A percentile compares a stretch with the other conserved stretches of the same genome.
These are phyloP conservation scores for Metschnikowia lachancei DNA, from an alignment of 805 yeast genomes.

Conservation along the genomic window DNA sequence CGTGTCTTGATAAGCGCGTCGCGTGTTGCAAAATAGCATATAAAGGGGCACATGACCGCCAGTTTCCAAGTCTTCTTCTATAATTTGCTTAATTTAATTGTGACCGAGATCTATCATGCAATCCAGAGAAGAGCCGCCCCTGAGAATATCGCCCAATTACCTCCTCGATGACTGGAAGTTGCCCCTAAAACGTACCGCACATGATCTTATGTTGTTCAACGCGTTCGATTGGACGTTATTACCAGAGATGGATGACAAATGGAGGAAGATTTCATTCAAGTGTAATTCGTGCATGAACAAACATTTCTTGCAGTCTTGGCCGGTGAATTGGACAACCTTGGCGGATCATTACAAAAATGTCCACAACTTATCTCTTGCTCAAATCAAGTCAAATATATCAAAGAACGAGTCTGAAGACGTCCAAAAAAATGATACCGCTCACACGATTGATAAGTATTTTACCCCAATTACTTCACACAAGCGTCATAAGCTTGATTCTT, in stretches of 20 bases:
- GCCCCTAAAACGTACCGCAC: slow-evolving; percentile 1
- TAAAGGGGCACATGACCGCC: too few relatives aligned
- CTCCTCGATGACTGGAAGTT: slow-evolving; percentile 4
- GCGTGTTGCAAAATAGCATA: too few relatives aligned
- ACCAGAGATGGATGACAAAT: slow-evolving; percentile 3
- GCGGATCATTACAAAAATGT: slow-evolving; percentile 1
- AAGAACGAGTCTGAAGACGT: neutral
- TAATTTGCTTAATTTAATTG: too few relatives aligned
- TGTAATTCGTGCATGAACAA: slow-evolving; percentile 3
- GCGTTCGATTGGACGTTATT: slow-evolving; percentile 4
- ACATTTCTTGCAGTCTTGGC: slow-evolving; percentile 4
- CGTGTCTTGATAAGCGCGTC: too few relatives aligned
- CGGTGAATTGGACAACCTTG: slow-evolving; percentile 8
- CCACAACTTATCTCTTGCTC: neutral
- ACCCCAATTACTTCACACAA: too few relatives aligned
- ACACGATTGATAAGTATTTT: too few relatives aligned
- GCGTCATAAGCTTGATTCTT: too few relatives aligned
- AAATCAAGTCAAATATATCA: neutral
- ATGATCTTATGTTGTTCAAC: slow-evolving; percentile 2
- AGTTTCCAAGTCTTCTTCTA: too few relatives aligned
- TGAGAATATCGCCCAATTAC: neutral
- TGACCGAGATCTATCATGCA: too few relatives aligned
- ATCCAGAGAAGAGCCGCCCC: too few relatives aligned
- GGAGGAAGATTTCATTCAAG: slow-evolving; percentile 4
- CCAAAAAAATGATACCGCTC: too few relatives aligned